These are phyloP conservation scores for Cenchrus americanus DNA, from an alignment of 176 grass and related monocot genomes.

Conservation along the genomic window DNA sequence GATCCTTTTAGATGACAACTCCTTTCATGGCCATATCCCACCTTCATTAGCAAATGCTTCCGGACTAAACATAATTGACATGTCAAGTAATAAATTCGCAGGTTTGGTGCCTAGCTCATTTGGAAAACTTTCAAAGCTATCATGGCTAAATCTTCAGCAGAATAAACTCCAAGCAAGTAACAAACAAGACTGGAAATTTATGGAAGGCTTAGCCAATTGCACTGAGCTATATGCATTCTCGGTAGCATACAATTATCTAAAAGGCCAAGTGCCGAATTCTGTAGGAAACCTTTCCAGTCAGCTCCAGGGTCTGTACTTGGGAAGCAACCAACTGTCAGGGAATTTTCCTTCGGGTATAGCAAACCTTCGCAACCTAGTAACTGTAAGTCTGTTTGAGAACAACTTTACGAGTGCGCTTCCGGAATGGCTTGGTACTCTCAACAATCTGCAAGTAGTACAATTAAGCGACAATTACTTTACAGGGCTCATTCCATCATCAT, in stretches of 20 bases:
- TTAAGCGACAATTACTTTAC: not conserved
- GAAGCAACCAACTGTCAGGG: not conserved
- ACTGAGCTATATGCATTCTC: not conserved
- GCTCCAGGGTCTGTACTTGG: not conserved
- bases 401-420: not conserved
- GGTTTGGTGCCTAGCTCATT: conserved; percentile 26
- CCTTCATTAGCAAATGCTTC: conserved; percentile 22
- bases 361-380: not conserved
- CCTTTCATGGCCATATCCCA: conserved; percentile 17
- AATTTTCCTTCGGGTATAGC: conserved; percentile 9
- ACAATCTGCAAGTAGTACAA: not conserved
- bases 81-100: conserved; percentile 21
- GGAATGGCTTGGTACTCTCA: not conserved
- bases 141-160: not conserved
- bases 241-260: not conserved
- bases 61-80: not conserved
- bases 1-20: not conserved
- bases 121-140: conserved; percentile 11
- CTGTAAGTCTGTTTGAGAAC: not conserved
- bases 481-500: not conserved
- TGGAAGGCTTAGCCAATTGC: conserved; percentile 27
- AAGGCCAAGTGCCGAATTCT: not conserved
- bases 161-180: conserved; percentile 26
- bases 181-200: conserved; percentile 35
- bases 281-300: conserved; percentile 14